Conservation (phyloP, 306 rosid genomes). For the Dalbergia oliveri region DNA sequence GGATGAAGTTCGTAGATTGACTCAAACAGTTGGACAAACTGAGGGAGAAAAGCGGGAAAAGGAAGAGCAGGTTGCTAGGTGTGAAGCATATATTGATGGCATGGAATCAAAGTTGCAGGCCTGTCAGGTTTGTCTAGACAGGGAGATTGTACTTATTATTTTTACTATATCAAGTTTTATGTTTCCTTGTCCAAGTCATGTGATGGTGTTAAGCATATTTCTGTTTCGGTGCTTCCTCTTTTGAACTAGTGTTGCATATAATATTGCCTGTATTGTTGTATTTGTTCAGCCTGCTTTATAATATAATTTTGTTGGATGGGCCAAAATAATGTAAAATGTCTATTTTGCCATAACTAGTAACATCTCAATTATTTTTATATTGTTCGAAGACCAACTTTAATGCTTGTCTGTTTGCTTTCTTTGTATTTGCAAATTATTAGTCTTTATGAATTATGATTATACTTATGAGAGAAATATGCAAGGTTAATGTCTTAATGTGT, state of each 20-base stretch:
- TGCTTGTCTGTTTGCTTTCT: slow-evolving; percentile 10
- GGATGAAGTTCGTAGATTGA: slow-evolving; percentile 90
- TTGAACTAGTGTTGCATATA: slow-evolving; percentile 28
- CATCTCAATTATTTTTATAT: not conserved
- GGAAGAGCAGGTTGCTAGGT: slow-evolving; percentile 96
- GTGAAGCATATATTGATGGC: slow-evolving; percentile 96
- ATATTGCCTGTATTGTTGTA: not conserved
- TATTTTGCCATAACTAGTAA: not conserved
- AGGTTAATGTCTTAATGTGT: slow-evolving; percentile 45
- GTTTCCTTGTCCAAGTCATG: slow-evolving; percentile 6
- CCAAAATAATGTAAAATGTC: slow-evolving; percentile 8
- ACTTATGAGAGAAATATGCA: slow-evolving; percentile 6
- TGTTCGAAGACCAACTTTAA: slow-evolving; percentile 30
- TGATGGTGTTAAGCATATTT: slow-evolving; percentile 25
- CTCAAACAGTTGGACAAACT: slow-evolving; percentile 95
- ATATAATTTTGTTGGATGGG: slow-evolving; percentile 28
- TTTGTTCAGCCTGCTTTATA: slow-evolving; percentile 18
- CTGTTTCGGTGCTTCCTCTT: slow-evolving; percentile 3
- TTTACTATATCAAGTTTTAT: slow-evolving; percentile 11
- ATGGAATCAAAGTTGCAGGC: slow-evolving; percentile 98
- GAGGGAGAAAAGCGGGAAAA: slow-evolving; percentile 97
- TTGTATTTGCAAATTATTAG: not conserved
- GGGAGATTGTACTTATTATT: slow-evolving; percentile 33
- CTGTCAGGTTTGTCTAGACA: slow-evolving; percentile 78
- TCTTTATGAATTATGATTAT: slow-evolving; percentile 17